phyloP scores from a whole-genome alignment of 2,329 filamentous ascomycete species.

The Scedosporium boydii region DNA sequence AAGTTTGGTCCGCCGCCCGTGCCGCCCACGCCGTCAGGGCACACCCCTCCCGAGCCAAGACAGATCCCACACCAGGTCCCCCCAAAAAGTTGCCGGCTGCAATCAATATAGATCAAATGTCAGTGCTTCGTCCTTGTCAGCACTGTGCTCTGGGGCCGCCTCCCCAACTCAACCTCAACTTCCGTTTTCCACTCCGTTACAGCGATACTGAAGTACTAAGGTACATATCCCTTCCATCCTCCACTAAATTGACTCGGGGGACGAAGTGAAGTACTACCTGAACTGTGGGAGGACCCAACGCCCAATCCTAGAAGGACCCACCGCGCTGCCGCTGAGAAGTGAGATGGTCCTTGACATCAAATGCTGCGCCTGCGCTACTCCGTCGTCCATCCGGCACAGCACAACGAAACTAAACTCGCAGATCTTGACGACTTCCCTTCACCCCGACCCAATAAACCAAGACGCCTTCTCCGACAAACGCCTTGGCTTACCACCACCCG shows the following conservation, averaged over 20 bases:
- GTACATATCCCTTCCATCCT: not conserved
- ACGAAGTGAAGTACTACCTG: not conserved
- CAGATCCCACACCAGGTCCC: no score
- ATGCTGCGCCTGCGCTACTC: not conserved
- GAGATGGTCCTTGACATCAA: not conserved
- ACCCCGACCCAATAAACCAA: not conserved
- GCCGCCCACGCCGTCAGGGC: no score
- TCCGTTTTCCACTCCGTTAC: no score
- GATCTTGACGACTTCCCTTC: conserved; percentile 3
- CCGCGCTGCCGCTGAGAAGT: not conserved
- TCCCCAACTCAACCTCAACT: no score
- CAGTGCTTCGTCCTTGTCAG: no score
- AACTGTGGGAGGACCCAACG: not conserved
- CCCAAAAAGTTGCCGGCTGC: no score
- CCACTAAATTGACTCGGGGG: not conserved
- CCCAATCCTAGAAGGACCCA: conserved; percentile 1
- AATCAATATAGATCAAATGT: no score
- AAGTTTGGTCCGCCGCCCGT: no score
- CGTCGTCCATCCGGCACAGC: not conserved
- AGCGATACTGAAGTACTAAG: no score
- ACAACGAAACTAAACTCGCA: conserved; percentile 3
- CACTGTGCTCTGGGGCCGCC: no score
- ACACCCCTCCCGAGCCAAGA: no score
- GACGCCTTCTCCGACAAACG: not conserved
- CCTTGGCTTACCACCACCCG: not conserved